A percentile compares a stretch with the other conserved stretches of the same genome.
These are phyloP conservation scores for Cryphonectria parasitica DNA, from an alignment of 2,329 filamentous ascomycete genomes.

Conservation along the genomic window DNA sequence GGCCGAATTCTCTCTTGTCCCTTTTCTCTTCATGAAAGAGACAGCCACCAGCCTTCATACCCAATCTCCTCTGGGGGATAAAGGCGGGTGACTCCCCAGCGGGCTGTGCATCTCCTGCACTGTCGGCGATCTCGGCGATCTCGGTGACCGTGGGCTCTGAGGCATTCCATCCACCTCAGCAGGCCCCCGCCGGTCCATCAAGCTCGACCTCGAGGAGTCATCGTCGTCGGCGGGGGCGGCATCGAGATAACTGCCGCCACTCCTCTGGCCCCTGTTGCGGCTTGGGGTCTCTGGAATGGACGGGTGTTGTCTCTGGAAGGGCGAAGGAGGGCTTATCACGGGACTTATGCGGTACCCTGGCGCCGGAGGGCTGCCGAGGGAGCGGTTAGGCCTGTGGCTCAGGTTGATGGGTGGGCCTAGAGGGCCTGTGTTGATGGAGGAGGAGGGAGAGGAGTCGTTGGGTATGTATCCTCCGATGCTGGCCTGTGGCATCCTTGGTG, in stretches of 20 bases:
- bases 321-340: neutral
- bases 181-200: neutral
- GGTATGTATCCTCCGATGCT: neutral
- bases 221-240: conserved; percentile 6
- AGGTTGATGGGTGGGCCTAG: conserved; percentile 11
- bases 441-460: neutral
- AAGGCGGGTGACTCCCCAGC: conserved; percentile 21
- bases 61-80: conserved; percentile 18
- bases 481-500: conserved; percentile 9
- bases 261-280: conserved; percentile 3
- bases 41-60: conserved; percentile 4
- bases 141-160: neutral
- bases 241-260: neutral
- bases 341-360: neutral
- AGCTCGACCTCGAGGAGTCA: conserved; percentile 1
- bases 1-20: neutral
- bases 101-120: conserved; percentile 17
- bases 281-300: conserved; percentile 6
- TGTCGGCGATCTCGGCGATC: neutral
- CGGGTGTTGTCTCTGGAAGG: conserved; percentile 13
- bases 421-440: neutral
- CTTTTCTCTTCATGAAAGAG: neutral
- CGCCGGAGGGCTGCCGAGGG: conserved; percentile 4
- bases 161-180: conserved; percentile 1
- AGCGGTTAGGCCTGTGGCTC: conserved; percentile 7